phyloP scores from a whole-genome alignment of 2,329 filamentous ascomycete genomes.

The Ciborinia camelliae region DNA sequence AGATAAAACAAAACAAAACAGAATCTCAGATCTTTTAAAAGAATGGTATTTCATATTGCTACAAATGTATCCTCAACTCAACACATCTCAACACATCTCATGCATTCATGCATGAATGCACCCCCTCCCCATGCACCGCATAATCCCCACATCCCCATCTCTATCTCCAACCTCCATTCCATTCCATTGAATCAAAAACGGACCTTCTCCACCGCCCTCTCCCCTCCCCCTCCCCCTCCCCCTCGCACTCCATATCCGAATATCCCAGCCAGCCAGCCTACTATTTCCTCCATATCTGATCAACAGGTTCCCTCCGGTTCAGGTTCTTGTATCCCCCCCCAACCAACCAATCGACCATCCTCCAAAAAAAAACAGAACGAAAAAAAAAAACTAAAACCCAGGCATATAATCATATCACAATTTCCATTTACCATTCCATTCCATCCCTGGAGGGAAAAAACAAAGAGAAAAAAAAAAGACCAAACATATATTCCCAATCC shows the following conservation, averaged over 20 bases:
- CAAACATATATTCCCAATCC: slow-evolving; percentile 10
- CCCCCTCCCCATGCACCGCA: not conserved
- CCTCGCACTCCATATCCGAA: not conserved
- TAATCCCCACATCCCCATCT: not conserved
- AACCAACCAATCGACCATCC: not conserved
- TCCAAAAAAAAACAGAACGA: too few relatives aligned
- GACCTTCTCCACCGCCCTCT: too few relatives aligned
- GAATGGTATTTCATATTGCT: slow-evolving; percentile 19
- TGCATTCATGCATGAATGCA: too few relatives aligned
- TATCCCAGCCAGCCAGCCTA: slow-evolving; percentile 8
- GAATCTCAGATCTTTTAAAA: slow-evolving; percentile 1
- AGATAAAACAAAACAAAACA: too few relatives aligned
- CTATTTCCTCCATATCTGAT: slow-evolving; percentile 15
- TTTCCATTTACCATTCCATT: slow-evolving; percentile 13
- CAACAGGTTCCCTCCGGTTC: too few relatives aligned
- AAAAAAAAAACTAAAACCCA: slow-evolving; percentile 1
- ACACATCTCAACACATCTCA: not conserved
- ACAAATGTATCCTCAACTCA: slow-evolving; percentile 16
- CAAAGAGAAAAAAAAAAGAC: slow-evolving; percentile 4
- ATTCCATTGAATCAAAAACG: too few relatives aligned
- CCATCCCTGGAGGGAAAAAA: not conserved
- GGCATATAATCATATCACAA: slow-evolving; percentile 21
- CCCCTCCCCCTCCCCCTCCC: not conserved
- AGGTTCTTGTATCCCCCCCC: not conserved
- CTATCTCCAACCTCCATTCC: not conserved